These are phyloP conservation scores for Jaapia argillacea DNA, from an alignment of 768 basidiomycete species.

Conservation along the genomic window DNA sequence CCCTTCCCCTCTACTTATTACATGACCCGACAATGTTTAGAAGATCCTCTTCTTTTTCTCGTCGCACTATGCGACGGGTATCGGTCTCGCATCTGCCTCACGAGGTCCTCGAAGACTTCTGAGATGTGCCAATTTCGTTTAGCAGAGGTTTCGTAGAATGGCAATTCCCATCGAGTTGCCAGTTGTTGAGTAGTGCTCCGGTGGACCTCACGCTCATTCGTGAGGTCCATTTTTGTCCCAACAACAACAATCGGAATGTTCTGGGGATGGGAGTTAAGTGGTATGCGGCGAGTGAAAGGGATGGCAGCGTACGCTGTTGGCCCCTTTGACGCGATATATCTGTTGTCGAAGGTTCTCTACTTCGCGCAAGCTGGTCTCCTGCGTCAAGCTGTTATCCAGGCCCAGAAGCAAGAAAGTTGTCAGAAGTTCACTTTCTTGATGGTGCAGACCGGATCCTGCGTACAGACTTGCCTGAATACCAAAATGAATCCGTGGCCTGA, in stretches of 20 bases:
- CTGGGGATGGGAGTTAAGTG: slow-evolving; percentile 19
- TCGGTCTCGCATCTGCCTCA: slow-evolving; percentile 61
- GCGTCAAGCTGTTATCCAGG: slow-evolving; percentile 55
- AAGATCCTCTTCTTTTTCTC: slow-evolving; percentile 18
- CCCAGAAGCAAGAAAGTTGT: neutral
- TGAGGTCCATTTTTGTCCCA: slow-evolving; percentile 78
- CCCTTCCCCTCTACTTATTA: too few species aligned
- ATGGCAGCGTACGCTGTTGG: slow-evolving; percentile 37
- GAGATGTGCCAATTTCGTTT: slow-evolving; percentile 74
- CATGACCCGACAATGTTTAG: neutral
- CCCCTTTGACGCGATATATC: slow-evolving; percentile 72
- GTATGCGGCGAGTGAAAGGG: neutral
- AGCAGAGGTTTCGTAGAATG: slow-evolving; percentile 82
- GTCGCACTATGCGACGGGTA: slow-evolving; percentile 39
- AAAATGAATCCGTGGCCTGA: slow-evolving; percentile 71
- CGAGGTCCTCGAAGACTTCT: slow-evolving; percentile 70
- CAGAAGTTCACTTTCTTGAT: neutral
- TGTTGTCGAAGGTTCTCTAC: slow-evolving; percentile 74
- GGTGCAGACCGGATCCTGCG: neutral
- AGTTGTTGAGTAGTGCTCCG: slow-evolving; percentile 52
- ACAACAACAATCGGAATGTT: slow-evolving; percentile 75
- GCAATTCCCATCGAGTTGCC: slow-evolving; percentile 57
- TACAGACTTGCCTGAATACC: slow-evolving; percentile 55
- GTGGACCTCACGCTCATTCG: slow-evolving; percentile 72
- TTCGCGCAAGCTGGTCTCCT: slow-evolving; percentile 74